These are phyloP conservation scores for Graphium sp. DNA, from an alignment of 2,329 filamentous ascomycete species.

Conservation along the genomic window DNA sequence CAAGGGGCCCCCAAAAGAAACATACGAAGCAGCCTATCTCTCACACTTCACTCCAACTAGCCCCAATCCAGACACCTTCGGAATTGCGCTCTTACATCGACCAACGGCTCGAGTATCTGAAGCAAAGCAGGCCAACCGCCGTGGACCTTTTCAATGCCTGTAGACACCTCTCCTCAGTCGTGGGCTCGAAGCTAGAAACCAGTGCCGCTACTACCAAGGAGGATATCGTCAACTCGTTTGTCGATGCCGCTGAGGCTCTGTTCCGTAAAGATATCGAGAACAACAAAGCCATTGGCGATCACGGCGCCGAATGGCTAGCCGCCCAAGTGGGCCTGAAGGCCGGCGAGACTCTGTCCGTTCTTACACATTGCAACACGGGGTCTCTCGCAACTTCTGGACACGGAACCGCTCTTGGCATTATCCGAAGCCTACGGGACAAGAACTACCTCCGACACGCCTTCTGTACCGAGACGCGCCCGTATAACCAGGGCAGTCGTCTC, in stretches of 20 bases:
- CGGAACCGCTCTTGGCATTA: constrained; percentile 86
- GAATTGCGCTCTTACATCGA: constrained; percentile 44
- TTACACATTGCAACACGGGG: constrained; percentile 97
- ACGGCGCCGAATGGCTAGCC: constrained; percentile 72
- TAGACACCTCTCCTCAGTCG: constrained; percentile 52
- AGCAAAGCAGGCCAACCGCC: constrained; percentile 79
- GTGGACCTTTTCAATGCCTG: constrained; percentile 91
- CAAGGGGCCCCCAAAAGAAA: background rate
- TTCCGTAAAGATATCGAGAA: constrained; percentile 73
- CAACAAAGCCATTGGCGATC: constrained; percentile 69
- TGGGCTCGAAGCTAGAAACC: constrained; percentile 22
- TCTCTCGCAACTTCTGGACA: constrained; percentile 96
- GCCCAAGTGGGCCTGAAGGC: constrained; percentile 32
- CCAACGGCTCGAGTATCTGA: constrained; percentile 67
- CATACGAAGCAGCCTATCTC: background rate
- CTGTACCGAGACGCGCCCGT: constrained; percentile 92
- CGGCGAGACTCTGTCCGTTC: constrained; percentile 48
- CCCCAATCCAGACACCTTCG: constrained; percentile 22
- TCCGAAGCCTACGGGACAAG: constrained; percentile 59
- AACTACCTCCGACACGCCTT: constrained; percentile 64
- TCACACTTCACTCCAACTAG: constrained; percentile 12
- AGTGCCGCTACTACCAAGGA: constrained; percentile 23
- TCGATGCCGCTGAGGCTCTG: constrained; percentile 70
- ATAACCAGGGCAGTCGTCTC: constrained; percentile 90
- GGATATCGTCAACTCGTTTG: constrained; percentile 51